Evolutionary conservation across 140 eudicot species (phyloP).

Genomic region (Oenanthe javanica): DNA sequence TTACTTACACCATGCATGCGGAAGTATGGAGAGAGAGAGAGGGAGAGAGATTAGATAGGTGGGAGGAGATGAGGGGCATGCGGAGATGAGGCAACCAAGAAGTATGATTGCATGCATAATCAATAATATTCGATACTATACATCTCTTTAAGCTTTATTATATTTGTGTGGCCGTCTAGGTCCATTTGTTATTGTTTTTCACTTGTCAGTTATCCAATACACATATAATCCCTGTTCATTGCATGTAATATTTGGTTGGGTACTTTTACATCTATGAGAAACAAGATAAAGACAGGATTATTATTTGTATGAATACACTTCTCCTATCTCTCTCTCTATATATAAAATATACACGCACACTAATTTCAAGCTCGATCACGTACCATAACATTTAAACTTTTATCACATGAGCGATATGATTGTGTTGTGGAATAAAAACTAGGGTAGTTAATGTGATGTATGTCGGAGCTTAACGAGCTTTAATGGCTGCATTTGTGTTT

Average conservation of each 20-base stretch:
- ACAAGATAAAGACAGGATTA: not conserved
- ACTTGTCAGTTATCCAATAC: too few relatives aligned
- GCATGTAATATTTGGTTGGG: not conserved
- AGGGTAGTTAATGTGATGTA: too few relatives aligned
- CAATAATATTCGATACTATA: constrained; percentile 23
- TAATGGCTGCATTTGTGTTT: too few relatives aligned
- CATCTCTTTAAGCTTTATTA: not conserved
- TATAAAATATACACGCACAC: too few relatives aligned
- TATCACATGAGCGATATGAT: too few relatives aligned
- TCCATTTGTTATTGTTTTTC: not conserved
- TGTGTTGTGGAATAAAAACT: too few relatives aligned
- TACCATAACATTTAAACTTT: too few relatives aligned
- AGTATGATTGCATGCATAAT: constrained; percentile 70
- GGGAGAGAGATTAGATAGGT: too few relatives aligned
- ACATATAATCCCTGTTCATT: too few relatives aligned
- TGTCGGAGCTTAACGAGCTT: too few relatives aligned
- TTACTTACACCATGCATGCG: not conserved
- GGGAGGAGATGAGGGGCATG: constrained; percentile 66
- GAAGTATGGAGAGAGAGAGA: constrained; percentile 8
- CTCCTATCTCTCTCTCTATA: not conserved
- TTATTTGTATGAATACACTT: not conserved
- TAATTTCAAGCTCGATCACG: too few relatives aligned
- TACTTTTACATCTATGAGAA: not conserved
- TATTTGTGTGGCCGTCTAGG: not conserved
- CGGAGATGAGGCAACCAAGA: constrained; percentile 78